These are phyloP conservation scores for Leucosporidium yakuticum DNA, from an alignment of 768 basidiomycete species.

Conservation along the genomic window DNA sequence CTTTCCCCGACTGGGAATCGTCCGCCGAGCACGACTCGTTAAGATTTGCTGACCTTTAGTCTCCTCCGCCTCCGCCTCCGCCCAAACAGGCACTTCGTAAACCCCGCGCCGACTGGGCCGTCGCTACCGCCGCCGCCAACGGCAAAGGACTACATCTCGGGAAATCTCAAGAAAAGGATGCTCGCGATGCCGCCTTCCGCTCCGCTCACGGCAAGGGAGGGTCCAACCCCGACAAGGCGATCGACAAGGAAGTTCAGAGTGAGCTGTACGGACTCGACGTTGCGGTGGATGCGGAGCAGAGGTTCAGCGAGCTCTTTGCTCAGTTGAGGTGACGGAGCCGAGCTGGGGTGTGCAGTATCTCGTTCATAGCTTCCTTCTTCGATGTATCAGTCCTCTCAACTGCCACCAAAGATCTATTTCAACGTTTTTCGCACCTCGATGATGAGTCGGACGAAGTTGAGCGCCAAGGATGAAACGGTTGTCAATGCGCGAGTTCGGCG, in stretches of 20 bases:
- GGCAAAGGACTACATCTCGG: conserved; percentile 37
- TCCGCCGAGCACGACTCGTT: no score
- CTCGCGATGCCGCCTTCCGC: conserved; percentile 35
- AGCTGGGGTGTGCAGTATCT: no score
- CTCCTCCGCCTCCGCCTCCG: no score
- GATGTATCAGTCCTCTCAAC: no score
- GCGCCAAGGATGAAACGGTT: no score
- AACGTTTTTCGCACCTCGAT: no score
- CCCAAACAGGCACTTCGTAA: conserved; percentile 38
- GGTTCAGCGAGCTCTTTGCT: conserved; percentile 25
- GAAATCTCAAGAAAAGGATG: conserved; percentile 35
- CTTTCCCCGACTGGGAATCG: no score
- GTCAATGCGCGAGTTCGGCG: no score
- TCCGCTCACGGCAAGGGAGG: conserved; percentile 30
- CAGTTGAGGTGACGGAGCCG: not conserved
- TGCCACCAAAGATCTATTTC: no score
- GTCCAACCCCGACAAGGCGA: conserved; percentile 37
- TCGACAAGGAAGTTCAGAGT: conserved; percentile 21
- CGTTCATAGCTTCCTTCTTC: no score
- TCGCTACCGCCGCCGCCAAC: conserved; percentile 36
- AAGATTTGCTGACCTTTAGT: no score
- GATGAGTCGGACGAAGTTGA: no score
- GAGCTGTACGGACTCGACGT: conserved; percentile 25
- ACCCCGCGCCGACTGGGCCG: conserved; percentile 37
- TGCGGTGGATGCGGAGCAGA: conserved; percentile 20